Conservation (phyloP, 2,329 filamentous ascomycete genomes). For the Diplodia corticola region DNA sequence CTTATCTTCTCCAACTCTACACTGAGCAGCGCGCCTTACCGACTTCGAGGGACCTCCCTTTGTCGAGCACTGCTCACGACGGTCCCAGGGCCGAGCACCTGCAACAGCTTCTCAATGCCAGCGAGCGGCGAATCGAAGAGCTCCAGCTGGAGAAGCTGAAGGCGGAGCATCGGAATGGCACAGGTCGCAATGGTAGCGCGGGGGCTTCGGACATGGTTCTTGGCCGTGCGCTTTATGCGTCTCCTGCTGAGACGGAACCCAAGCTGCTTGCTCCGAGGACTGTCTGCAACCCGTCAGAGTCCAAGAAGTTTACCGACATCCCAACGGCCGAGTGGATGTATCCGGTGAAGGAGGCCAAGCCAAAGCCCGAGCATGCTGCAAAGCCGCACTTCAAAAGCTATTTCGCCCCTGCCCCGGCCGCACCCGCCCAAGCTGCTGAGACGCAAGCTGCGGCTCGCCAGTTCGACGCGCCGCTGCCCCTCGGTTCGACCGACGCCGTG, state of each 20-base stretch:
- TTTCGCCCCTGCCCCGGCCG: not conserved
- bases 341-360: not conserved
- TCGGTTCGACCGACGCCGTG: not conserved
- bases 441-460: not conserved
- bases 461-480: not conserved
- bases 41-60: not conserved
- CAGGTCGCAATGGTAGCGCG: not conserved
- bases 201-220: too few relatives aligned
- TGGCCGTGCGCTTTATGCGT: not conserved
- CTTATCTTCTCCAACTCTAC: not conserved
- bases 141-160: not conserved
- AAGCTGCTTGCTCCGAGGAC: too few relatives aligned
- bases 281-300: not conserved
- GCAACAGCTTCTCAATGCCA: not conserved
- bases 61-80: not conserved
- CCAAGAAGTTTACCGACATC: not conserved
- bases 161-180: not conserved
- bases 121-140: not conserved
- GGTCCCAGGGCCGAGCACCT: not conserved
- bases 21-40: not conserved
- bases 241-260: not conserved
- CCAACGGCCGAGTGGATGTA: constrained; percentile 4
- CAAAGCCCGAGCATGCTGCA: not conserved
- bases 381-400: not conserved
- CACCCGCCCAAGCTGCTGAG: not conserved